phyloP scores from a whole-genome alignment of 2,329 filamentous ascomycete genomes.

The Calcarisporium arbuscula region DNA sequence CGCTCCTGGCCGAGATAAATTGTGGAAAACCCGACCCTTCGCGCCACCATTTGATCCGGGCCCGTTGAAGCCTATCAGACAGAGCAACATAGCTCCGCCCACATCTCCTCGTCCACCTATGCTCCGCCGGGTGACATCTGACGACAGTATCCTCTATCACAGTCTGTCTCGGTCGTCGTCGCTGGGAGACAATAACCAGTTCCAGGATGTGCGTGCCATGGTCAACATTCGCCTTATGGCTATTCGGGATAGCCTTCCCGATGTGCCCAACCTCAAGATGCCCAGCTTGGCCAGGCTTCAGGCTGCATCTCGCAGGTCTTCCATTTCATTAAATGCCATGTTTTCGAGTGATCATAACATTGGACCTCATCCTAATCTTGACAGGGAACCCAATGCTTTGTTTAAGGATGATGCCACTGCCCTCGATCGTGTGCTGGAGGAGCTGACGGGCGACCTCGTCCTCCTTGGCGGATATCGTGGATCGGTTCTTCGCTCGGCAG shows the following conservation, averaged over 20 bases:
- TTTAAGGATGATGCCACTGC: slow-evolving; percentile 20
- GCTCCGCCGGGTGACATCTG: slow-evolving; percentile 34
- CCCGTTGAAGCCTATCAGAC: slow-evolving; percentile 2
- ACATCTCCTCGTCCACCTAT: slow-evolving; percentile 17
- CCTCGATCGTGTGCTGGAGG: slow-evolving; percentile 53
- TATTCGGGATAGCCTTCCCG: slow-evolving; percentile 79
- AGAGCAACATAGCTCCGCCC: too few relatives aligned
- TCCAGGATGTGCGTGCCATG: slow-evolving; percentile 73
- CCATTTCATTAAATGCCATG: slow-evolving; percentile 24
- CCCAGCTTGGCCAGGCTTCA: slow-evolving; percentile 53
- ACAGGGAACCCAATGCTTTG: slow-evolving; percentile 9
- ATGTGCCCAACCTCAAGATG: slow-evolving; percentile 70
- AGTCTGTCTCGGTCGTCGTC: slow-evolving; percentile 74
- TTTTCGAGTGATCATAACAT: slow-evolving; percentile 18
- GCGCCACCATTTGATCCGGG: neutral
- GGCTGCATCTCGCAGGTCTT: slow-evolving; percentile 20
- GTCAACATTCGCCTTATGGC: slow-evolving; percentile 87
- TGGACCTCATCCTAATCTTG: slow-evolving; percentile 18
- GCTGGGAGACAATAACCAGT: slow-evolving; percentile 75
- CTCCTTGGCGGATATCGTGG: slow-evolving; percentile 87
- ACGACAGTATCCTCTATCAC: slow-evolving; percentile 73
- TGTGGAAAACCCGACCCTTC: neutral
- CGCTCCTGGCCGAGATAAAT: too few relatives aligned
- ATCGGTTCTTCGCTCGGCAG: slow-evolving; percentile 78
- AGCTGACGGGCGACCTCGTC: slow-evolving; percentile 77